These are phyloP conservation scores for Tricholoma matsutake DNA, from an alignment of 768 basidiomycete species.

Conservation along the genomic window DNA sequence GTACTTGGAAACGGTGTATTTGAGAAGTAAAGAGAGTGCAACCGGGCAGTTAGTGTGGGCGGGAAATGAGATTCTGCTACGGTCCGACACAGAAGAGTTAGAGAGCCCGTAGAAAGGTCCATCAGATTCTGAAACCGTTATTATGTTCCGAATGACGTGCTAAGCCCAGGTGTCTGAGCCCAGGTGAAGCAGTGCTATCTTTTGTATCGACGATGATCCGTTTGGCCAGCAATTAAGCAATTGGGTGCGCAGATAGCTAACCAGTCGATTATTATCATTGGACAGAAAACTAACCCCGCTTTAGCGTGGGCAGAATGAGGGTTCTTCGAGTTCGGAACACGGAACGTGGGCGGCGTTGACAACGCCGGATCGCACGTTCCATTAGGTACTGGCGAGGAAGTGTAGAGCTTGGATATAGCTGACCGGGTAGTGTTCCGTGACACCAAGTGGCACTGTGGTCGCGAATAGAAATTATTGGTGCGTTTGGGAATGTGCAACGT, in stretches of 20 bases:
- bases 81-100: background rate
- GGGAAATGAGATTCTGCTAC: background rate
- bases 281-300: background rate
- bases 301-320: background rate
- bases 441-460: background rate
- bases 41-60: background rate
- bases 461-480: background rate
- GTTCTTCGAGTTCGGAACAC: conserved; percentile 1
- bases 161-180: background rate
- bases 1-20: background rate
- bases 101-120: background rate
- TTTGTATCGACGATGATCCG: background rate
- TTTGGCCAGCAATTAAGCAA: background rate
- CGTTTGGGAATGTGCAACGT: background rate
- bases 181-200: background rate
- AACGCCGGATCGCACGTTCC: background rate
- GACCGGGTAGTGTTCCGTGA: background rate
- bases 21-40: background rate
- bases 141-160: background rate
- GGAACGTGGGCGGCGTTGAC: background rate
- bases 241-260: too few relatives aligned
- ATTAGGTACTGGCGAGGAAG: background rate
- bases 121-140: background rate
- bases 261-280: background rate
- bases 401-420: background rate